Conservation (phyloP, 2,329 filamentous ascomycete species). For the Penicillium palitans region DNA sequence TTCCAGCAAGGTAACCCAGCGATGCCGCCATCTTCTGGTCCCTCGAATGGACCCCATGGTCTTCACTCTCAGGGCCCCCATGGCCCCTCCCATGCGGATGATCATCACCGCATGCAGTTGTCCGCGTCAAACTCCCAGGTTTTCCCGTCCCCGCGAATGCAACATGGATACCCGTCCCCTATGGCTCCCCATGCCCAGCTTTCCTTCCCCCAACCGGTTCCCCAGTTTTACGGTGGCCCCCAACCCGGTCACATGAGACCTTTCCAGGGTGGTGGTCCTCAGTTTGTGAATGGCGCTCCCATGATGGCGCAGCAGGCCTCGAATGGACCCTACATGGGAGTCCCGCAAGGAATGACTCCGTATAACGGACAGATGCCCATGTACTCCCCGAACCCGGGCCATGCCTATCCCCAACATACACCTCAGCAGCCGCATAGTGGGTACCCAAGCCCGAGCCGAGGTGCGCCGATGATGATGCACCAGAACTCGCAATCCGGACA, state of each 20-base stretch:
- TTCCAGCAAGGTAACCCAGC: slow-evolving; percentile 72
- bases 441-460: slow-evolving; percentile 84
- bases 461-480: slow-evolving; percentile 90
- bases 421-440: slow-evolving; percentile 63
- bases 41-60: slow-evolving; percentile 66
- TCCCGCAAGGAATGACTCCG: slow-evolving; percentile 69
- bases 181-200: slow-evolving; percentile 70
- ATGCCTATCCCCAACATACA: slow-evolving; percentile 62
- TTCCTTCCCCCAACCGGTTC: slow-evolving; percentile 70
- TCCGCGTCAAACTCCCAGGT: slow-evolving; percentile 80
- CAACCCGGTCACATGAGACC: slow-evolving; percentile 72
- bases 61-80: slow-evolving; percentile 75
- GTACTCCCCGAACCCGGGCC: slow-evolving; percentile 73
- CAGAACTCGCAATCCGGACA: slow-evolving; percentile 93
- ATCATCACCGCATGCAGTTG: slow-evolving; percentile 84
- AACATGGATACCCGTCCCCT: slow-evolving; percentile 67
- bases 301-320: slow-evolving; percentile 81
- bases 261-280: slow-evolving; percentile 69
- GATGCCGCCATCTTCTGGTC: slow-evolving; percentile 67
- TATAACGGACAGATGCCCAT: slow-evolving; percentile 74
- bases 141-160: slow-evolving; percentile 79
- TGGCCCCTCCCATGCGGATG: slow-evolving; percentile 68
- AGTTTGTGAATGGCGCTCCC: slow-evolving; percentile 68
- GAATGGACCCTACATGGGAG: slow-evolving; percentile 68
- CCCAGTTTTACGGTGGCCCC: slow-evolving; percentile 67